These are phyloP conservation scores for Gossypium herbaceum DNA, from an alignment of 345 rosid genomes.

Conservation along the genomic window DNA sequence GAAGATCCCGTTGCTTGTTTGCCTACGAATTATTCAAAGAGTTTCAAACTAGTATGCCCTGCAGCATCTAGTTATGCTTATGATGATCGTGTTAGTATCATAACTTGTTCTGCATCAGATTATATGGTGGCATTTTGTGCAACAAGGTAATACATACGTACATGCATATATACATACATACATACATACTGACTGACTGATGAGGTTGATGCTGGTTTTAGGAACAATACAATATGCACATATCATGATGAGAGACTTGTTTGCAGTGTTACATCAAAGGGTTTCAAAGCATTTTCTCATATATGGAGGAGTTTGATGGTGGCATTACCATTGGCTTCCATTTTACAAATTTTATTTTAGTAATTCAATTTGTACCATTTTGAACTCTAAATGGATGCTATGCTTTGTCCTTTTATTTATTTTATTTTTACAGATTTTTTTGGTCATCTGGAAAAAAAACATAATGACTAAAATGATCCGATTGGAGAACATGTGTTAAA, in stretches of 20 bases:
- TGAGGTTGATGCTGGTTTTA: slow-evolving; percentile 3
- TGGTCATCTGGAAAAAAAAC: neutral
- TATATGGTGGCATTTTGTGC: slow-evolving; percentile 37
- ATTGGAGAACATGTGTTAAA: too few relatives aligned
- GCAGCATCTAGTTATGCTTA: slow-evolving; percentile 58
- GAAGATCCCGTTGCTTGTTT: slow-evolving; percentile 32
- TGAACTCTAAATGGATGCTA: neutral
- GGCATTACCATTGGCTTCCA: slow-evolving; percentile 13
- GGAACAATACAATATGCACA: slow-evolving; percentile 41
- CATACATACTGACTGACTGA: too few relatives aligned
- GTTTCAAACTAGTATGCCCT: slow-evolving; percentile 57
- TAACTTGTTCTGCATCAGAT: slow-evolving; percentile 46
- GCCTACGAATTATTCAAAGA: slow-evolving; percentile 50
- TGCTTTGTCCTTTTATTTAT: neutral
- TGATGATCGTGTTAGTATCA: slow-evolving; percentile 43
- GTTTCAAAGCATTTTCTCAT: slow-evolving; percentile 14
- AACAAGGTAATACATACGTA: slow-evolving; percentile 31
- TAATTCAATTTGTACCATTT: neutral
- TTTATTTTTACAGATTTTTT: neutral
- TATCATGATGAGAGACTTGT: slow-evolving; percentile 25
- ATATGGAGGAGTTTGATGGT: slow-evolving; percentile 28
- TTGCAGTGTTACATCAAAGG: slow-evolving; percentile 27
- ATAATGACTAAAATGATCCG: too few relatives aligned
- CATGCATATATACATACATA: too few relatives aligned
- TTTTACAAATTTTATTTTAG: slow-evolving; percentile 19